Percentiles rank a stretch among this genome's conserved stretches.
These are phyloP conservation scores for Penicillium ucsense DNA, from an alignment of 495 filamentous ascomycete genomes.

Conservation along the genomic window DNA sequence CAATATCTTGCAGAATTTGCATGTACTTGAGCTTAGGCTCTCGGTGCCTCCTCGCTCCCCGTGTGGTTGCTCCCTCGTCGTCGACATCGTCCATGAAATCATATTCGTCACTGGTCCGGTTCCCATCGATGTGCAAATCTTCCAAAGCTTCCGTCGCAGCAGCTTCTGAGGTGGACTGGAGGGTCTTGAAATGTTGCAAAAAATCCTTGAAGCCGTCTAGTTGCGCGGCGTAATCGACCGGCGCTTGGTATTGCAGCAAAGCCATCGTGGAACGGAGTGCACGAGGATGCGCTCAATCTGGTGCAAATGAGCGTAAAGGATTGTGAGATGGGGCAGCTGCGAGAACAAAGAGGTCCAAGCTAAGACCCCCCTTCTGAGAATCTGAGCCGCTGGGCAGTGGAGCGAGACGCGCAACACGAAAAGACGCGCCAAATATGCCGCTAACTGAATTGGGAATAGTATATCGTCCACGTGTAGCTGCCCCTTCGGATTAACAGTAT, in stretches of 20 bases:
- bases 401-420: constrained; percentile 7
- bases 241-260: constrained; percentile 60
- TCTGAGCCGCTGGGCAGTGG: not conserved
- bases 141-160: constrained; percentile 66
- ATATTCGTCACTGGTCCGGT: constrained; percentile 85
- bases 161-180: constrained; percentile 57
- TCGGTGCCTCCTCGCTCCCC: constrained; percentile 27
- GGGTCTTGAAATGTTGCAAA: constrained; percentile 76
- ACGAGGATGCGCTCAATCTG: not conserved
- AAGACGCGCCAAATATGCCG: constrained; percentile 8
- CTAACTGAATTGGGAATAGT: not conserved
- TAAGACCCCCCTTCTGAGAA: not conserved
- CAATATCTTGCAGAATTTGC: constrained; percentile 77
- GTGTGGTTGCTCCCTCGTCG: constrained; percentile 33
- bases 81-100: constrained; percentile 89
- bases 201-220: constrained; percentile 84
- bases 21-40: constrained; percentile 79
- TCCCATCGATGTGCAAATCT: constrained; percentile 77
- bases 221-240: constrained; percentile 80
- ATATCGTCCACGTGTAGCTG: not conserved
- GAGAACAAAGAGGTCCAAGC: constrained; percentile 6
- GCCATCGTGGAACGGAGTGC: constrained; percentile 48
- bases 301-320: constrained; percentile 11
- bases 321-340: constrained; percentile 12
- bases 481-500: not conserved